phyloP scores from a whole-genome alignment of 2,329 filamentous ascomycete genomes.

The Aureobasidium leucospermi region DNA sequence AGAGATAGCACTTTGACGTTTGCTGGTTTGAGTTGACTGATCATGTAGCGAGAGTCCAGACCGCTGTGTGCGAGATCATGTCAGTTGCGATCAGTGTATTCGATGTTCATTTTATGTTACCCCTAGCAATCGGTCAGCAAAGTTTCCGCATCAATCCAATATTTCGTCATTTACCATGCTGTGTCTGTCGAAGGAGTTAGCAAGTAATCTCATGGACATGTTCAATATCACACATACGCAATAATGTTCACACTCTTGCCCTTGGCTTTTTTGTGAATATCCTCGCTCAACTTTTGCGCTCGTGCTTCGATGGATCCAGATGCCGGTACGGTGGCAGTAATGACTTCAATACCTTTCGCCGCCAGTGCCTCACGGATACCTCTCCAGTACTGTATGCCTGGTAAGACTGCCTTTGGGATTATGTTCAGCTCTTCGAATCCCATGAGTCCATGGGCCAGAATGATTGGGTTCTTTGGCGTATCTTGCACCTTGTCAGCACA shows the following conservation, averaged over 20 bases:
- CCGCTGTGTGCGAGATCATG: slow-evolving; percentile 36
- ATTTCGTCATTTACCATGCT: slow-evolving; percentile 37
- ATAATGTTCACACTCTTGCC: slow-evolving; percentile 58
- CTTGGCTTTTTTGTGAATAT: slow-evolving; percentile 45
- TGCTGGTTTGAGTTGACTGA: slow-evolving; percentile 48
- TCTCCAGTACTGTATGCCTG: slow-evolving; percentile 57
- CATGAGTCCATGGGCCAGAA: slow-evolving; percentile 58
- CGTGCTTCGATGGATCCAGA: slow-evolving; percentile 53
- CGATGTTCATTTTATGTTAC: slow-evolving; percentile 20
- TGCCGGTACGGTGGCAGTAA: slow-evolving; percentile 52
- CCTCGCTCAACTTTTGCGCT: slow-evolving; percentile 45
- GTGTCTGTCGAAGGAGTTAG: slow-evolving; percentile 39
- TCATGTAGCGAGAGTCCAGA: slow-evolving; percentile 58
- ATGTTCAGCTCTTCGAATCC: slow-evolving; percentile 58
- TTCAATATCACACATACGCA: slow-evolving; percentile 40
- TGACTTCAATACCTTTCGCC: slow-evolving; percentile 52
- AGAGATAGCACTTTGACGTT: slow-evolving; percentile 69
- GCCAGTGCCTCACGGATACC: slow-evolving; percentile 54
- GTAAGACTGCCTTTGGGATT: slow-evolving; percentile 30
- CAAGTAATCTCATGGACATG: too few species aligned
- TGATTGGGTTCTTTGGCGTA: slow-evolving; percentile 49
- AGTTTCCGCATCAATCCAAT: not conserved
- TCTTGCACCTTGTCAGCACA: slow-evolving; percentile 16
- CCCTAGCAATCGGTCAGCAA: slow-evolving; percentile 24
- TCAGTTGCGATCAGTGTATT: not conserved